Conservation (phyloP, 768 basidiomycete species). For the Lentinula guzmanii region DNA sequence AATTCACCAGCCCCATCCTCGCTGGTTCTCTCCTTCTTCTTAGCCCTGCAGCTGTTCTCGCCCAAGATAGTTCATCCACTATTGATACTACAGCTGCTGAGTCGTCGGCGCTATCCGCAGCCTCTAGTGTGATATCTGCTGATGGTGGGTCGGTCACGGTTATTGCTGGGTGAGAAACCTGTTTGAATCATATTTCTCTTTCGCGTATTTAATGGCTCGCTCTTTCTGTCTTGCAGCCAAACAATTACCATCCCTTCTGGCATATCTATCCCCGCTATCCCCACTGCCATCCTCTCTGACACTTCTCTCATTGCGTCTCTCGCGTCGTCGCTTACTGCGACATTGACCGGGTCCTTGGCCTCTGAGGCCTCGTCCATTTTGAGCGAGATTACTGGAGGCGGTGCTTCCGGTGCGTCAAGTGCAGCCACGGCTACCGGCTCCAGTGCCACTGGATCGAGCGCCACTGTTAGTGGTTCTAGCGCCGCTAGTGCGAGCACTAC, state of each 20-base stretch:
- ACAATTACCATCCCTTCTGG: slow-evolving; percentile 2
- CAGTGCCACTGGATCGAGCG: background rate
- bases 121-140: background rate
- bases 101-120: background rate
- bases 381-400: background rate
- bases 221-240: background rate
- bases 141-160: background rate
- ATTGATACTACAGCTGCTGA: background rate
- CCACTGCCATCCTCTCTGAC: background rate
- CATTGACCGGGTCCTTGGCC: background rate
- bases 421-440: background rate
- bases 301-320: background rate
- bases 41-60: background rate
- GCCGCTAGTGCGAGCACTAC: background rate
- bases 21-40: background rate
- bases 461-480: background rate
- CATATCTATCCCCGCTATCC: background rate
- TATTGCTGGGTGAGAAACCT: background rate
- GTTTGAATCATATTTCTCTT: background rate
- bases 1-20: background rate
- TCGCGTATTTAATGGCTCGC: background rate
- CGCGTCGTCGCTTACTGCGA: background rate
- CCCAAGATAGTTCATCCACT: background rate
- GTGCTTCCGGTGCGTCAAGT: background rate
- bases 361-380: background rate